These are phyloP conservation scores for Trichoderma koningii DNA, from an alignment of 2,329 filamentous ascomycete genomes.

Conservation along the genomic window DNA sequence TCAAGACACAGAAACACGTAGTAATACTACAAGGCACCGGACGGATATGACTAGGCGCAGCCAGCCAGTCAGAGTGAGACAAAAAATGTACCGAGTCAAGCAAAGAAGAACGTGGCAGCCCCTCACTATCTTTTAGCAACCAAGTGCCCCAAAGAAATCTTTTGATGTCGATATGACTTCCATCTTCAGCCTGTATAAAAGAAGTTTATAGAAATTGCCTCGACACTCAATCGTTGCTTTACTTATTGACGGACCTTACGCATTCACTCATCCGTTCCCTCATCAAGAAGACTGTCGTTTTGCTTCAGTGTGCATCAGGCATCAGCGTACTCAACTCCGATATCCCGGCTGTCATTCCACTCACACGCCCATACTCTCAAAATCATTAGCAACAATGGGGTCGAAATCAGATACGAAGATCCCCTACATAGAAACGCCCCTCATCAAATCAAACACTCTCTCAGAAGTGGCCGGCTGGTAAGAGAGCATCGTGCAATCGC, in stretches of 20 bases:
- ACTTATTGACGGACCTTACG: no score
- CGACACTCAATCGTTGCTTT: background rate
- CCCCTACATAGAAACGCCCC: slow-evolving; percentile 69
- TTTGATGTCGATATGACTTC: background rate
- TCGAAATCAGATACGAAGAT: slow-evolving; percentile 16
- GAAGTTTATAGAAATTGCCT: background rate
- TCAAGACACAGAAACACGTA: no score
- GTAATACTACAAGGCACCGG: no score
- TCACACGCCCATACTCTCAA: background rate
- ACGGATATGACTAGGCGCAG: no score
- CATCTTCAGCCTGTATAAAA: background rate
- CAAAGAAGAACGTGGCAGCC: background rate
- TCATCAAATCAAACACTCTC: slow-evolving; percentile 60
- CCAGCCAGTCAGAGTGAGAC: background rate
- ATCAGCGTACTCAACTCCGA: background rate
- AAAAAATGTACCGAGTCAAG: no score
- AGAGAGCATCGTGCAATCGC: background rate
- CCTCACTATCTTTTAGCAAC: background rate
- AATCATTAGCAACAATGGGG: slow-evolving; percentile 5
- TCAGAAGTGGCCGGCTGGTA: slow-evolving; percentile 32
- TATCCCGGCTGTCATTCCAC: background rate
- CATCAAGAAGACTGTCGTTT: background rate
- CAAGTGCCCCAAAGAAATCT: background rate
- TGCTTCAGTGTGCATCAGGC: background rate
- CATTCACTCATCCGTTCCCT: background rate